Conservation (phyloP, 192 early-diverging fungal genomes). For the Dissophora ornata region DNA sequence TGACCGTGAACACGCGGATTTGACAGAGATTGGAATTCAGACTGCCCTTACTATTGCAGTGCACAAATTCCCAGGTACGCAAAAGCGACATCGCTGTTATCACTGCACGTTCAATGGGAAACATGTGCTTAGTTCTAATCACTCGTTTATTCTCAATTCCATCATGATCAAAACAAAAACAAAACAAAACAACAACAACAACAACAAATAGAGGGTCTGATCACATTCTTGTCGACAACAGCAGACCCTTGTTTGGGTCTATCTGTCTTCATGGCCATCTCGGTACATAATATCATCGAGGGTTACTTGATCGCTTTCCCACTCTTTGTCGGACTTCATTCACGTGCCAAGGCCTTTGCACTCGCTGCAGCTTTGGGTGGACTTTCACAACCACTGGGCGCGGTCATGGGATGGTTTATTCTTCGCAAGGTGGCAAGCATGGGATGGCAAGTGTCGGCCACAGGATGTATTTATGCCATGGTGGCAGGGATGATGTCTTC, state of each 20-base stretch:
- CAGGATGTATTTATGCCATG: constrained; percentile 62
- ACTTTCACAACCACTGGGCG: constrained; percentile 65
- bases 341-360: constrained; percentile 57
- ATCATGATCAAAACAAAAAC: no score
- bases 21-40: constrained; percentile 65
- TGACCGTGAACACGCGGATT: constrained; percentile 39
- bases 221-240: constrained; percentile 63
- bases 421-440: constrained; percentile 43
- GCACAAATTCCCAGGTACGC: constrained; percentile 66
- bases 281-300: constrained; percentile 68
- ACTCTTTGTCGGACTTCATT: constrained; percentile 60
- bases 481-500: constrained; percentile 68
- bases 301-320: constrained; percentile 67
- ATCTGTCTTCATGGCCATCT: constrained; percentile 62
- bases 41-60: constrained; percentile 64
- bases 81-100: no score
- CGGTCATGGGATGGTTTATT: constrained; percentile 59
- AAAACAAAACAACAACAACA: no score
- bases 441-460: constrained; percentile 57
- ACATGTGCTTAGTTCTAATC: no score
- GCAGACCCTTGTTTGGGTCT: constrained; percentile 61
- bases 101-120: no score
- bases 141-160: no score
- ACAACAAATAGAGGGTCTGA: constrained; percentile 68
- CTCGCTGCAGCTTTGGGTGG: constrained; percentile 62